Conservation (phyloP, 768 basidiomycete species). For the Russula abietina region DNA sequence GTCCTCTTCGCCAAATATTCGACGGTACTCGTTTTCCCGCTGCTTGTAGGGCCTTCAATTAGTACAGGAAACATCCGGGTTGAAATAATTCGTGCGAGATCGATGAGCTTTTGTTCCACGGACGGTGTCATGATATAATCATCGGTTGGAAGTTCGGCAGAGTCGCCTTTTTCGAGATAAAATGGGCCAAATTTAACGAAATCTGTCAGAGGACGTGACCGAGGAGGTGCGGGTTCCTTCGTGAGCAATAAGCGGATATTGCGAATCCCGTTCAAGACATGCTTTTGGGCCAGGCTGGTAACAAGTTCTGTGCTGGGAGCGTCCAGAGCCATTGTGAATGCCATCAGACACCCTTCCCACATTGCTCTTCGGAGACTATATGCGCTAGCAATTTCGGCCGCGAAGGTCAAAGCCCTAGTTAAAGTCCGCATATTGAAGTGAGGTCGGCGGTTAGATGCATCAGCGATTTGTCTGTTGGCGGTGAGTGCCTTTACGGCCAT, state of each 20-base stretch:
- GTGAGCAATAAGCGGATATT: slow-evolving; percentile 72
- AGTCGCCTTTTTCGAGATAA: slow-evolving; percentile 75
- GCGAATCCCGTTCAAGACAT: slow-evolving; percentile 71
- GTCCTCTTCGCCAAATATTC: slow-evolving; percentile 91
- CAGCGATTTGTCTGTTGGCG: slow-evolving; percentile 72
- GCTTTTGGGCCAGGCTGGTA: slow-evolving; percentile 60
- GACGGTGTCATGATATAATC: slow-evolving; percentile 95
- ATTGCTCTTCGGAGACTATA: slow-evolving; percentile 82
- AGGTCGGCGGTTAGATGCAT: slow-evolving; percentile 87
- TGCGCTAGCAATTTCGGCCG: slow-evolving; percentile 66
- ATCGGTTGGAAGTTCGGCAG: slow-evolving; percentile 56
- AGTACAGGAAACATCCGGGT: slow-evolving; percentile 89
- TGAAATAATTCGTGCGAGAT: slow-evolving; percentile 86
- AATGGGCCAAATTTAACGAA: slow-evolving; percentile 88
- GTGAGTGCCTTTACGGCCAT: slow-evolving; percentile 69
- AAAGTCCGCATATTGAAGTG: slow-evolving; percentile 98
- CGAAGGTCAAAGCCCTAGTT: slow-evolving; percentile 83
- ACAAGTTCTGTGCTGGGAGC: slow-evolving; percentile 61
- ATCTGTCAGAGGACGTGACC: slow-evolving; percentile 41
- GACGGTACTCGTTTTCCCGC: slow-evolving; percentile 94
- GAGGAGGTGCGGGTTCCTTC: slow-evolving; percentile 58
- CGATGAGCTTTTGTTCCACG: slow-evolving; percentile 87
- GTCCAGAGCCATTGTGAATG: slow-evolving; percentile 94
- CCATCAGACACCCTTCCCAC: slow-evolving; percentile 97
- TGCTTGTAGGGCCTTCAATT: slow-evolving; percentile 96